Evolutionary conservation across 768 basidiomycete species (phyloP).

Genomic region (Psilocybe sp.): DNA sequence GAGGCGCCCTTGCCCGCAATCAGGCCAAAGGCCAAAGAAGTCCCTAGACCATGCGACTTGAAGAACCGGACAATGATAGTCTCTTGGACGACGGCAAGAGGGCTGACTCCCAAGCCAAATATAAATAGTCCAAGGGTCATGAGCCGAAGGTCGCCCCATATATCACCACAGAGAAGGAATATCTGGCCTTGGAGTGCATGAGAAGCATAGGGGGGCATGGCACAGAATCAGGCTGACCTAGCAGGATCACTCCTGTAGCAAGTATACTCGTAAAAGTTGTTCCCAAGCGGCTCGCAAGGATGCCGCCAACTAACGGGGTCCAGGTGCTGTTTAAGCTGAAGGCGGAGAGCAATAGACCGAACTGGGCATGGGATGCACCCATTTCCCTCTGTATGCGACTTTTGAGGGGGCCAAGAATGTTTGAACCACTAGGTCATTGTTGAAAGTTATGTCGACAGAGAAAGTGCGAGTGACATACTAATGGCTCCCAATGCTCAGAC

Average conservation of each 20-base stretch:
- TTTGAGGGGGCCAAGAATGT: constrained; percentile 79
- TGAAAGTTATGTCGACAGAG: not conserved
- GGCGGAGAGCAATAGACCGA: constrained; percentile 73
- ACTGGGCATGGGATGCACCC: constrained; percentile 74
- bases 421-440: constrained; percentile 48
- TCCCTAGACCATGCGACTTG: constrained; percentile 68
- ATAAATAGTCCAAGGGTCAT: constrained; percentile 79
- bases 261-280: constrained; percentile 70
- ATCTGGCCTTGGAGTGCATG: constrained; percentile 46
- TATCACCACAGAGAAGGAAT: constrained; percentile 65
- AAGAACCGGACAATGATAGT: constrained; percentile 84
- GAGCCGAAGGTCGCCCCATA: constrained; percentile 52
- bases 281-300: constrained; percentile 68
- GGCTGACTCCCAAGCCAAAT: constrained; percentile 78
- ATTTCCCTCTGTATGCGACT: constrained; percentile 65
- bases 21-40: constrained; percentile 80
- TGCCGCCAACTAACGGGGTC: constrained; percentile 77
- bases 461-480: constrained; percentile 45
- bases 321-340: constrained; percentile 69
- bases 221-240: constrained; percentile 34
- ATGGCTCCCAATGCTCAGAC: constrained; percentile 73
- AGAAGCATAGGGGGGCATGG: not conserved
- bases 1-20: constrained; percentile 78
- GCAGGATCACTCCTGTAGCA: constrained; percentile 70
- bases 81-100: constrained; percentile 81